These are phyloP conservation scores for Canna indica DNA, from an alignment of 176 grass and related monocot genomes.

Conservation along the genomic window DNA sequence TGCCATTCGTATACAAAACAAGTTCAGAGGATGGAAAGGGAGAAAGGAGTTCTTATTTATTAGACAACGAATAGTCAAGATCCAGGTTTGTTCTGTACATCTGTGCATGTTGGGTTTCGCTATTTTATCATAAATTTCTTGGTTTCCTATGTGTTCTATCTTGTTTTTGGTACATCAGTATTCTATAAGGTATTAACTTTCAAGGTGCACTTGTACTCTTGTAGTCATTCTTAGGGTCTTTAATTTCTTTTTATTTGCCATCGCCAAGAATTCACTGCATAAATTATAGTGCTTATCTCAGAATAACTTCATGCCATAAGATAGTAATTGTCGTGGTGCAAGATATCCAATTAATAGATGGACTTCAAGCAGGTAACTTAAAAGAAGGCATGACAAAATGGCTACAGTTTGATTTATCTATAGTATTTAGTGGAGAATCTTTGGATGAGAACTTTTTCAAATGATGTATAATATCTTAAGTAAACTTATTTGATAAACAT, in stretches of 20 bases:
- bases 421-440: too few relatives aligned
- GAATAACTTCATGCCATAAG: too few relatives aligned
- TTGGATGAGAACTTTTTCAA: too few relatives aligned
- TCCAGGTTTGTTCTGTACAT: slow-evolving; percentile 53
- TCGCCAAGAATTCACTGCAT: not conserved
- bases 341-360: too few relatives aligned
- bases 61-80: slow-evolving; percentile 90
- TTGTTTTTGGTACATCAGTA: not conserved
- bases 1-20: slow-evolving; percentile 91
- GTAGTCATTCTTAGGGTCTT: not conserved
- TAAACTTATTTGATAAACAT: not conserved
- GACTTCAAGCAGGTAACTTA: too few relatives aligned
- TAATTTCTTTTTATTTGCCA: not conserved
- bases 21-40: slow-evolving; percentile 99
- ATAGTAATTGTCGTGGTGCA: too few relatives aligned
- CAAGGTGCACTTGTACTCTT: not conserved
- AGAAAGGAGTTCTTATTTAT: slow-evolving; percentile 86
- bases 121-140: not conserved
- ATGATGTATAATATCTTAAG: not conserved
- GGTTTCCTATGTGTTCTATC: not conserved
- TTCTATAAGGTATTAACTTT: not conserved
- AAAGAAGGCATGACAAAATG: too few relatives aligned
- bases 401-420: too few relatives aligned
- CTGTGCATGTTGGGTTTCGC: not conserved
- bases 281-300: not conserved